Evolutionary conservation across 345 rosid genomes (phyloP).

Genomic region (Syzygium oleosum): DNA sequence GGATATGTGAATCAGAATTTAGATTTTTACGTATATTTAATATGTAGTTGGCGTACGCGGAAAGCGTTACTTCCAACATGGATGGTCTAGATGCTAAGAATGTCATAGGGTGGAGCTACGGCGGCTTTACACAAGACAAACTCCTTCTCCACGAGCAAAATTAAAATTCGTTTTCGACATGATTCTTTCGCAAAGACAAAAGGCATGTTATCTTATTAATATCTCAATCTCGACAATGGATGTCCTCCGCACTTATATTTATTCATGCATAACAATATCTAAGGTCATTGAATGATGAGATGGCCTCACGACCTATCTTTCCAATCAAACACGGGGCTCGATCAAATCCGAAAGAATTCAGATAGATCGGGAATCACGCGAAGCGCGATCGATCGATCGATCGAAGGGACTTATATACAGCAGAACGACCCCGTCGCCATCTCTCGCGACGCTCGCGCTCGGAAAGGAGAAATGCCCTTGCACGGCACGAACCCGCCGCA

Average conservation of each 20-base stretch:
- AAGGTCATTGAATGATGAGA: not conserved
- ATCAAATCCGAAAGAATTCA: not conserved
- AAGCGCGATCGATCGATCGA: accelerated
- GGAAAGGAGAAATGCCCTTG: accelerated
- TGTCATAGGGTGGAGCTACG: not conserved
- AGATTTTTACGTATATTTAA: not conserved
- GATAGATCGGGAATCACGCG: not conserved
- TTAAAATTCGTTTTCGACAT: not conserved
- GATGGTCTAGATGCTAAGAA: not conserved
- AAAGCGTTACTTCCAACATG: not conserved
- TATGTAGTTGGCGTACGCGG: accelerated
- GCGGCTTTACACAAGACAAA: not conserved
- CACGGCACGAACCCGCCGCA: accelerated
- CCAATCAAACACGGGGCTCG: accelerated
- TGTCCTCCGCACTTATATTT: too few species aligned
- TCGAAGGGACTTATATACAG: not conserved
- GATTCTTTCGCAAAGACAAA: not conserved
- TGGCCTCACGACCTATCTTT: not conserved
- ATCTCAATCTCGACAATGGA: not conserved
- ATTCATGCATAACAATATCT: not conserved
- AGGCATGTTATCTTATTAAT: not conserved
- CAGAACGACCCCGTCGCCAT: accelerated
- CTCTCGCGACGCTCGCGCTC: accelerated
- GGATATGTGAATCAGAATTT: not conserved
- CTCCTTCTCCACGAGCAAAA: not conserved